A percentile compares a stretch with the other conserved stretches of the same genome.
These are phyloP conservation scores for Phytophthora parvispora DNA, from an alignment of 352 stramenopile species.

Conservation along the genomic window DNA sequence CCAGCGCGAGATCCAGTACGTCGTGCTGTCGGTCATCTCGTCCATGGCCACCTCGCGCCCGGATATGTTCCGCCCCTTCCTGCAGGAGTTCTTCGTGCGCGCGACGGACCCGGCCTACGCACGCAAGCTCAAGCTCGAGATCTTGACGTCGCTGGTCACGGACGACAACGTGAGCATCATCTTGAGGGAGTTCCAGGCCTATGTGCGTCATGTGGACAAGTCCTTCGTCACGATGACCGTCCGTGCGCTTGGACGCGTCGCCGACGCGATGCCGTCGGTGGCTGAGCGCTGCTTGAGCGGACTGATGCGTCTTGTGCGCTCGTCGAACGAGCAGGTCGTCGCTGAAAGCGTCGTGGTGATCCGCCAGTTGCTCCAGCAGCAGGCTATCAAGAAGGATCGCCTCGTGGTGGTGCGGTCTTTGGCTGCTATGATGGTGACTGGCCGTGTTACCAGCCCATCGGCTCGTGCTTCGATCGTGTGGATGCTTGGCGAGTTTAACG, in stretches of 20 bases:
- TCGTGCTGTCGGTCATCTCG: slow-evolving; percentile 97
- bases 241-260: slow-evolving; percentile 93
- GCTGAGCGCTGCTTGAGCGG: slow-evolving; percentile 93
- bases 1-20: slow-evolving; percentile 98
- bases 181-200: slow-evolving; percentile 97
- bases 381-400: slow-evolving; percentile 80
- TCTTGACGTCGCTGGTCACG: slow-evolving; percentile 95
- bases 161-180: slow-evolving; percentile 95
- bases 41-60: slow-evolving; percentile 95
- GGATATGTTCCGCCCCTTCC: slow-evolving; percentile 97
- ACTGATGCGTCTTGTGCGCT: slow-evolving; percentile 87
- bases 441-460: slow-evolving; percentile 72
- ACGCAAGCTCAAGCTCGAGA: slow-evolving; percentile 98
- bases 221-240: slow-evolving; percentile 96
- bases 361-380: slow-evolving; percentile 95
- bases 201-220: slow-evolving; percentile 96
- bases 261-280: slow-evolving; percentile 91
- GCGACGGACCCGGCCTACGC: slow-evolving; percentile 97
- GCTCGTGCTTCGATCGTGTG: slow-evolving; percentile 94
- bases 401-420: slow-evolving; percentile 83
- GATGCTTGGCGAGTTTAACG: slow-evolving; percentile 93
- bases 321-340: slow-evolving; percentile 92
- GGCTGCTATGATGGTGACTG: slow-evolving; percentile 80
- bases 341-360: slow-evolving; percentile 97
- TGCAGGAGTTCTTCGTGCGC: slow-evolving; percentile 98